Evolutionary conservation across 257 asterid genomes (phyloP).

Genomic region (Fraxinus excelsior): DNA sequence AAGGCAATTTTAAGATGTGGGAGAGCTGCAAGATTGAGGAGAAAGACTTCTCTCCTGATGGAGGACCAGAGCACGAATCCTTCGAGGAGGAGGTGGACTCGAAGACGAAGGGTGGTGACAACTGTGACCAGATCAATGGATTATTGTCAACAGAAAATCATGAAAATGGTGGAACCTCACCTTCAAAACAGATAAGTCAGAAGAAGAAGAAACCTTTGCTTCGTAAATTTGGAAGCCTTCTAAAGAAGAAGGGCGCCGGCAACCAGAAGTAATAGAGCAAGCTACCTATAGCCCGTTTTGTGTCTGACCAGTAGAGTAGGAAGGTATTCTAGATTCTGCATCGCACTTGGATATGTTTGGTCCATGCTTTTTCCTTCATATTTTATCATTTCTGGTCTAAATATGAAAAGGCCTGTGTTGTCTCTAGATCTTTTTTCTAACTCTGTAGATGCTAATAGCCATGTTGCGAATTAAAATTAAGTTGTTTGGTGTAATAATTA

Average conservation of each 20-base stretch:
- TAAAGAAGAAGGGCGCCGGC: constrained; percentile 75
- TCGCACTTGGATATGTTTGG: constrained; percentile 38
- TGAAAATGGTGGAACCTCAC: constrained; percentile 56
- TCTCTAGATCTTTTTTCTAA: constrained; percentile 26
- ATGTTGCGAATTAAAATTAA: neutral
- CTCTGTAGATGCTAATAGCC: constrained; percentile 5
- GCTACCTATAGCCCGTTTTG: neutral
- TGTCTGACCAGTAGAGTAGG: neutral
- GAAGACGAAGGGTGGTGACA: constrained; percentile 54
- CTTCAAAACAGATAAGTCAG: constrained; percentile 52
- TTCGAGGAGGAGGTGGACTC: constrained; percentile 68
- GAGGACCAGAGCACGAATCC: constrained; percentile 61
- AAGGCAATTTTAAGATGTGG: constrained; percentile 75
- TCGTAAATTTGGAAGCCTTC: constrained; percentile 78
- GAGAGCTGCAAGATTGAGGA: constrained; percentile 88
- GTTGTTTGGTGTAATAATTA: too few species aligned
- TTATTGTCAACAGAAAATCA: constrained; percentile 45
- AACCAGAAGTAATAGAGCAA: constrained; percentile 49
- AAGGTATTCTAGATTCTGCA: constrained; percentile 40
- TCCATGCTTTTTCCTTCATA: constrained; percentile 30
- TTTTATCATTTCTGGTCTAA: constrained; percentile 16
- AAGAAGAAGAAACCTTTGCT: constrained; percentile 88
- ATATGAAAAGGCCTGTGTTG: constrained; percentile 41
- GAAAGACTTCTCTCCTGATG: constrained; percentile 70
- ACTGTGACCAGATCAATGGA: constrained; percentile 50